Percentiles rank a stretch among this genome's conserved stretches.
Evolutionary conservation across 805 yeast genomes (phyloP).

Genomic region (Candida chauliodis): DNA sequence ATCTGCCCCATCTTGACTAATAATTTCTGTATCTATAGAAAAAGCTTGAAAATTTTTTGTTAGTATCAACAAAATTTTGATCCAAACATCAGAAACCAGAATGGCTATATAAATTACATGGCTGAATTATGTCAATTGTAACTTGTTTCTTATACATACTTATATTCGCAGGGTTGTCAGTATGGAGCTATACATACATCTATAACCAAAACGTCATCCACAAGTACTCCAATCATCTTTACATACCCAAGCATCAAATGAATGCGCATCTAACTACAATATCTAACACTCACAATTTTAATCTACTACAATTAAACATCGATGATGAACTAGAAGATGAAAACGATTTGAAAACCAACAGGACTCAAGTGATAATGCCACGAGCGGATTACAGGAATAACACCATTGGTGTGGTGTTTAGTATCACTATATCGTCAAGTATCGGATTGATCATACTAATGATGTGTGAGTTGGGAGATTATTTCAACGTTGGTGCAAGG

Average conservation of each 20-base stretch:
- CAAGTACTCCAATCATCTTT: slow-evolving; percentile 11
- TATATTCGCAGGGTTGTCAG: slow-evolving; percentile 2
- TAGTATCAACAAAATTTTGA: slow-evolving; percentile 5
- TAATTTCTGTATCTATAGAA: background rate
- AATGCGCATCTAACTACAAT: slow-evolving; percentile 18
- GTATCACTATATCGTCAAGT: slow-evolving; percentile 27
- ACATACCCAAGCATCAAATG: slow-evolving; percentile 19
- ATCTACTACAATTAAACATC: slow-evolving; percentile 8
- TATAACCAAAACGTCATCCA: slow-evolving; percentile 15
- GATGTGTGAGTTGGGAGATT: slow-evolving; percentile 33
- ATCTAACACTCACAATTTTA: slow-evolving; percentile 14
- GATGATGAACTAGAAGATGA: slow-evolving; percentile 8
- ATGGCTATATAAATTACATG: background rate
- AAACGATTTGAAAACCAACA: background rate
- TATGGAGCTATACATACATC: slow-evolving; percentile 11
- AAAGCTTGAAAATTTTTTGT: slow-evolving; percentile 6
- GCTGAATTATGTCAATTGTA: slow-evolving; percentile 5
- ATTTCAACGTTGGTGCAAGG: slow-evolving; percentile 20
- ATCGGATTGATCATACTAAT: slow-evolving; percentile 29
- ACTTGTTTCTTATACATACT: slow-evolving; percentile 6
- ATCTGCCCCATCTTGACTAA: slow-evolving; percentile 7
- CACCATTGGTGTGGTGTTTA: slow-evolving; percentile 25
- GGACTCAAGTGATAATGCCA: background rate
- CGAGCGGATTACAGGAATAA: slow-evolving; percentile 8
- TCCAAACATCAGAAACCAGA: slow-evolving; percentile 1